These are phyloP conservation scores for Dendrobium chrysotoxum DNA, from an alignment of 106 monocot species.

Conservation along the genomic window DNA sequence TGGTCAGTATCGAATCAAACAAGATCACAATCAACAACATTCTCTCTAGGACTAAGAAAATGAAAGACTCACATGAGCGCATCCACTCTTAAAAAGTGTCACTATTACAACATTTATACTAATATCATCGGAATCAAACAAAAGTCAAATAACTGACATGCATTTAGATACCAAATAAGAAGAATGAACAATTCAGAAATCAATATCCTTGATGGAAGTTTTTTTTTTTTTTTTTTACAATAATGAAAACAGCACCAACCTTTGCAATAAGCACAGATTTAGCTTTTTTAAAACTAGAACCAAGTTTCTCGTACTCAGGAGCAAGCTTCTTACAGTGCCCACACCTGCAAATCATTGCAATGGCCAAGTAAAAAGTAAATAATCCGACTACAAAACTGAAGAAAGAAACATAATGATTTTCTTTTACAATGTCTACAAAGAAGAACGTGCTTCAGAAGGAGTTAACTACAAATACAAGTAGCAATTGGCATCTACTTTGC, in stretches of 20 bases:
- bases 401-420: background rate
- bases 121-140: background rate
- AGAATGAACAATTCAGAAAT: background rate
- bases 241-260: slow-evolving; percentile 29
- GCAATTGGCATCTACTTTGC: background rate
- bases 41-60: background rate
- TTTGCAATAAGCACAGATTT: slow-evolving; percentile 94
- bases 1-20: slow-evolving; percentile 1
- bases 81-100: background rate
- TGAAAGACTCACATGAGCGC: background rate
- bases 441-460: background rate
- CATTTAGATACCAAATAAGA: background rate
- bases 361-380: background rate
- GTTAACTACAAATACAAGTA: background rate
- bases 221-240: background rate
- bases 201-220: background rate
- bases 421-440: background rate
- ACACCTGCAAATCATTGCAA: slow-evolving; percentile 48
- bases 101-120: background rate
- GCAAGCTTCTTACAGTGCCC: slow-evolving; percentile 99
- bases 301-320: slow-evolving; percentile 93
- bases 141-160: background rate
- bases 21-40: background rate
- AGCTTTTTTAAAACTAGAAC: slow-evolving; percentile 83
- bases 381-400: background rate